Percentiles rank a stretch among this genome's conserved stretches.
phyloP scores from a whole-genome alignment of 1,139 yeast species.

The Magnusiomyces magnusii region DNA sequence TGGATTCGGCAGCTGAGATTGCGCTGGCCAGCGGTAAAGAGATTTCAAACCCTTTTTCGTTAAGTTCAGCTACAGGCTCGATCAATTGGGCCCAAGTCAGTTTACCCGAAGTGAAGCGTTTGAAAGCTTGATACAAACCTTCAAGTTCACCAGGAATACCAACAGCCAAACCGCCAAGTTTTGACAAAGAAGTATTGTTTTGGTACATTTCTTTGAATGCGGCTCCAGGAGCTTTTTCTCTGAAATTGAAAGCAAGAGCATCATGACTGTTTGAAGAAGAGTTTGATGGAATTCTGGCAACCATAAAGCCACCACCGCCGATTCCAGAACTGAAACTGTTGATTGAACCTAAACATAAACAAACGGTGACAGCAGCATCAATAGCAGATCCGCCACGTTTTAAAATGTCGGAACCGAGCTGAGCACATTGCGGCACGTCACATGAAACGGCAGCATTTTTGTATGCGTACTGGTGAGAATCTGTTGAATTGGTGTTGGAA shows the following conservation, averaged over 20 bases:
- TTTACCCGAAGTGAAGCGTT: slow-evolving; percentile 59
- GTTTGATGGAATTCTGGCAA: slow-evolving; percentile 37
- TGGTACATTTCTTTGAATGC: slow-evolving; percentile 61
- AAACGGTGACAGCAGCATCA: slow-evolving; percentile 86
- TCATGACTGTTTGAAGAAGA: slow-evolving; percentile 15
- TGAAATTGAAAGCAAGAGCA: slow-evolving; percentile 58
- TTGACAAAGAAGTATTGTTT: slow-evolving; percentile 42
- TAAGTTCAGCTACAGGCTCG: slow-evolving; percentile 64
- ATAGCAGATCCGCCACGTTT: slow-evolving; percentile 68
- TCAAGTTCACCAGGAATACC: slow-evolving; percentile 88
- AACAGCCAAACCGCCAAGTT: slow-evolving; percentile 75
- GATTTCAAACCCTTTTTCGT: slow-evolving; percentile 60
- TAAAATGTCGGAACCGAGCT: slow-evolving; percentile 56
- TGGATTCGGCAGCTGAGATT: slow-evolving; percentile 20
- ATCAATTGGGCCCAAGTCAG: slow-evolving; percentile 67
- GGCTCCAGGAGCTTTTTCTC: slow-evolving; percentile 74
- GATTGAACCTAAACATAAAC: slow-evolving; percentile 78
- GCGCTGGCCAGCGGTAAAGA: slow-evolving; percentile 42
- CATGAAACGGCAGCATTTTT: slow-evolving; percentile 52
- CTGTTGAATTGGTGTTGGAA: not conserved
- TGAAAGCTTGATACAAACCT: slow-evolving; percentile 60
- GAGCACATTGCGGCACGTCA: slow-evolving; percentile 66
- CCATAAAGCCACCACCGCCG: slow-evolving; percentile 86
- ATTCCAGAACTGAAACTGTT: slow-evolving; percentile 83
- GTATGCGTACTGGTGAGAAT: slow-evolving; percentile 30